Conservation (phyloP, 768 basidiomycete species). For the Chalciporus chontae region DNA sequence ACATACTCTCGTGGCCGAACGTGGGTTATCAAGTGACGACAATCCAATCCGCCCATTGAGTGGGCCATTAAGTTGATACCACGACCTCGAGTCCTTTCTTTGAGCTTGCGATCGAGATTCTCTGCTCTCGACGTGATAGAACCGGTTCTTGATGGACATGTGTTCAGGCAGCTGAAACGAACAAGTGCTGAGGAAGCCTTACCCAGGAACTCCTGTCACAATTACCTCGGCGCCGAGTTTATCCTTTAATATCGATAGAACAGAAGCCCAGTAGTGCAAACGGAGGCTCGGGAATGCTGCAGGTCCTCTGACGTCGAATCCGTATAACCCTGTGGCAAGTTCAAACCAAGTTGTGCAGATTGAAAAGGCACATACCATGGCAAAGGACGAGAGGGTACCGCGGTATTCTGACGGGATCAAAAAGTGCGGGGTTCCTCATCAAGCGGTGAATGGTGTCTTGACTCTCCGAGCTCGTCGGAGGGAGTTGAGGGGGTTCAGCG, state of each 20-base stretch:
- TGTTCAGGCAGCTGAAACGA: background rate
- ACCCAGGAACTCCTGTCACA: constrained; percentile 93
- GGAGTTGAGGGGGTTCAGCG: constrained; percentile 7
- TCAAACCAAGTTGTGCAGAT: background rate
- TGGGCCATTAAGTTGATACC: constrained; percentile 94
- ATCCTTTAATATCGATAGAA: constrained; percentile 74
- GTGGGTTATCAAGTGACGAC: constrained; percentile 86
- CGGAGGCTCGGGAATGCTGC: constrained; percentile 76
- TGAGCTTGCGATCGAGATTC: constrained; percentile 69
- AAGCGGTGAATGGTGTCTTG: constrained; percentile 63
- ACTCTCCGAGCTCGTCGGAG: constrained; percentile 17
- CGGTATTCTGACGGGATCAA: constrained; percentile 73
- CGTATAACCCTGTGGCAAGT: constrained; percentile 70
- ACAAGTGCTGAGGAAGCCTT: constrained; percentile 25
- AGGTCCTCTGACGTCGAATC: constrained; percentile 89
- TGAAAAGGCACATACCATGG: constrained; percentile 59
- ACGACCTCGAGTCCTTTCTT: constrained; percentile 61
- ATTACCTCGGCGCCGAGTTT: constrained; percentile 92
- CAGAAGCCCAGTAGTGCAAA: constrained; percentile 92
- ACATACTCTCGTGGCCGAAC: constrained; percentile 78
- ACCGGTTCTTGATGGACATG: constrained; percentile 61
- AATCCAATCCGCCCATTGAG: constrained; percentile 97
- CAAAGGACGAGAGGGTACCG: constrained; percentile 93
- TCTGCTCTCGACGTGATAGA: constrained; percentile 81
- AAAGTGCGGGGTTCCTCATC: constrained; percentile 73